A percentile compares a stretch with the other conserved stretches of the same genome.
These are phyloP conservation scores for Seminavis robusta DNA, from an alignment of 108 stramenopile species.

Conservation along the genomic window DNA sequence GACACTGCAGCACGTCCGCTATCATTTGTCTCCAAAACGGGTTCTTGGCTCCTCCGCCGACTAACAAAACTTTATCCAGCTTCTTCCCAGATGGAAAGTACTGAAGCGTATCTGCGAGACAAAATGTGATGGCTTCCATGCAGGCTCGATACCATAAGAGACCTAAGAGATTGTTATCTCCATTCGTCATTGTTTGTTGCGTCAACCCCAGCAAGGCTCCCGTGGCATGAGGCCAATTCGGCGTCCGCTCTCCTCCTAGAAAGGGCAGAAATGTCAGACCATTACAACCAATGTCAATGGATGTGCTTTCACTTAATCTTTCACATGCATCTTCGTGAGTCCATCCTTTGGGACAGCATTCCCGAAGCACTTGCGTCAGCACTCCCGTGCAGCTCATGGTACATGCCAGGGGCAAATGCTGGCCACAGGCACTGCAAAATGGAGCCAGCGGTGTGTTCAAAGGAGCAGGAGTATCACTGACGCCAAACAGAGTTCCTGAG, in stretches of 20 bases:
- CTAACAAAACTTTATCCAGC: constrained; percentile 2
- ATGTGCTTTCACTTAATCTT: not conserved
- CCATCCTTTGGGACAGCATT: not conserved
- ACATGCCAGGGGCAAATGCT: constrained; percentile 18
- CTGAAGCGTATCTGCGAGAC: constrained; percentile 10
- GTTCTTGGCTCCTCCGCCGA: constrained; percentile 22
- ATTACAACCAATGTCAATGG: constrained; percentile 7
- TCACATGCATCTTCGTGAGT: constrained; percentile 19
- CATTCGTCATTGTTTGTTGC: too few species aligned
- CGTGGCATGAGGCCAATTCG: constrained; percentile 21
- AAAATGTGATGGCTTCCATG: constrained; percentile 16
- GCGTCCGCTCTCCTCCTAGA: constrained; percentile 22
- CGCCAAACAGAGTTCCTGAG: constrained; percentile 22
- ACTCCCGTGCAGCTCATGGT: constrained; percentile 24
- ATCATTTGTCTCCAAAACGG: constrained; percentile 23
- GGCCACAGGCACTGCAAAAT: constrained; percentile 13
- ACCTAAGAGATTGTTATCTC: constrained; percentile 9
- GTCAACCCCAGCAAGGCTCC: constrained; percentile 16
- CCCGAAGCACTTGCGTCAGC: constrained; percentile 7
- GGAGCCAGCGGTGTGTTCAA: constrained; percentile 2
- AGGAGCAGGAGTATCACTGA: not conserved
- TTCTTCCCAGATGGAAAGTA: not conserved
- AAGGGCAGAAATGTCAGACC: constrained; percentile 22
- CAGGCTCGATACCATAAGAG: constrained; percentile 10
- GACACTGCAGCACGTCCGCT: constrained; percentile 5